Evolutionary conservation across 139 green algal species (phyloP), one percentile per base, ranked within the genome.

Genomic region (Coccomyxa sp.): DNA sequence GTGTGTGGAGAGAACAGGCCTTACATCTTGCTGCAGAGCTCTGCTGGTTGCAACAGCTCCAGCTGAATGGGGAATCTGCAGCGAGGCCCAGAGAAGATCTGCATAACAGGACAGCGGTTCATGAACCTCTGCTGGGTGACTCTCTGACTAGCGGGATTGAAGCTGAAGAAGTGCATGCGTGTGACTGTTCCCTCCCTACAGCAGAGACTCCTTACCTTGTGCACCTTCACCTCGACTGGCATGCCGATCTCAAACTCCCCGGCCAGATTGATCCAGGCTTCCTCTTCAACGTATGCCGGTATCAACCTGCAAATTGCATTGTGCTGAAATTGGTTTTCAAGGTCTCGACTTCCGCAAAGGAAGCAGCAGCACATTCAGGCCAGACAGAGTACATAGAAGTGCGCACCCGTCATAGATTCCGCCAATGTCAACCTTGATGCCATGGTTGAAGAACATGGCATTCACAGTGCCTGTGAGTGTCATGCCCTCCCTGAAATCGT

Each of bases 351-450:
- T n/a, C n/a, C n/a, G n/a, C n/a, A n/a, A n/a, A n/a, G n/a, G n/a
- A n/a, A n/a, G n/a, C n/a, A n/a, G n/a, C n/a, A n/a, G n/a, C n/a
- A n/a, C n/a, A n/a, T n/a, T n/a, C n/a, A n/a, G n/a, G n/a, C n/a
- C n/a, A n/a, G n/a, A n/a, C n/a, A n/a, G n/a, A n/a, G n/a, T n/a
- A n/a, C n/a, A n/a, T n/a, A n/a, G n/a, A n/a, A n/a, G n/a, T n/a
- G n/a, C n/a, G n/a, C 68, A 72, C 68, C 68, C 82, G 55, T 87
- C 82, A 2, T 68, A 79, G 44, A 83, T 58, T 2, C 39, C 58
- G 34, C 82, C 82, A n/a, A 87, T 35, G 68, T 87, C 82, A 1
- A 87, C 31, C 70, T 81, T 55, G 10, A 50, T 34, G 0, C 83
- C 83, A n/a, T 83, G 75, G 74, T 85, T 77, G 16, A 80, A 37